Base-by-base conservation (phyloP, 768 basidiomycete genomes). In the Pleurotus ostreatus region DNA sequence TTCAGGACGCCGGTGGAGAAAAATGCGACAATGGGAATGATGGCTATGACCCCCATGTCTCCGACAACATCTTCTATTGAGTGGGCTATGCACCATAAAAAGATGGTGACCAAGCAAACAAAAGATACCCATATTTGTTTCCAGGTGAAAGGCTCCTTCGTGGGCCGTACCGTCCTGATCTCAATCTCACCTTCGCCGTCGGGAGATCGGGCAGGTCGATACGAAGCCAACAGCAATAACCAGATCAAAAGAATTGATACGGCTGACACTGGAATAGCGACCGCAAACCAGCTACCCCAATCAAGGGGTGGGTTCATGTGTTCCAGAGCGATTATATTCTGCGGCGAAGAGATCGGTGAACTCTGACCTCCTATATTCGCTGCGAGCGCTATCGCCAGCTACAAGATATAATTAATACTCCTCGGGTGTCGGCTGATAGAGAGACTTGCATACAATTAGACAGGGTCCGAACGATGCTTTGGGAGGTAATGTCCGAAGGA, bases 331-430 rank as follows among this genome's bases (percentile, higher is more conserved):
- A 99, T 98, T 25, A 98, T 81, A 68, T 98, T 99, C 71, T 99
- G 96, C 1, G 96, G 96, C 0, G 95, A 98, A 2, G 96, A 98
- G 57, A 98, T 98, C 2, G 95, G 96, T 0, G 95, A 98, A 49
- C 88, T 91, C 70, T 98, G 95, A 0, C 97, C 97, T 11, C 97
- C 97, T 57, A 98, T 94, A 66, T 98, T 99, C 16, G 95, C 94
- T 0, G 96, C 94, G n/a, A 99, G 81, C 0, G 97, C 96, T 61
- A 99, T 98, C 6, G 89, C 95, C 53, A 99, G 81, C 94, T 97
- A 55, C 5, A 45, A 34, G 13, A 45, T 8, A 40, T 47, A 30
- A 26, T 49, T 26, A 48, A 37, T 25, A 23, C 26, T 18, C 6
- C 12, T 39, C 37, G 43, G 15, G 16, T 4, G 41, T 46, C 47